phyloP scores from a whole-genome alignment of 352 stramenopile species.

The Globisporangium iwayamae region DNA sequence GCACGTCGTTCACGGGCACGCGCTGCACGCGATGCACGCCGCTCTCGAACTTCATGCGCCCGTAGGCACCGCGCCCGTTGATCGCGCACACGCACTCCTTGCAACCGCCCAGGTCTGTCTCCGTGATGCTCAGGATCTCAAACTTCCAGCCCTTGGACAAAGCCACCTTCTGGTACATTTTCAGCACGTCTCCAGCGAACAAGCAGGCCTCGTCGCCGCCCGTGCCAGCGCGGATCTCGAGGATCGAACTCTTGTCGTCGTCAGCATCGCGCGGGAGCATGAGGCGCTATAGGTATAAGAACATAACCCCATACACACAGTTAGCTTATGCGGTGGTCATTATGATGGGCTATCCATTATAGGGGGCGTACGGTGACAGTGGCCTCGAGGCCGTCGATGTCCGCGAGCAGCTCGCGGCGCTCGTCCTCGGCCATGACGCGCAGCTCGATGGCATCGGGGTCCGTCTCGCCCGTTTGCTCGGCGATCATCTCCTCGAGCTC shows the following conservation, averaged over 20 bases:
- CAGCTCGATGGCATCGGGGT: constrained; percentile 57
- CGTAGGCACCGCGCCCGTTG: constrained; percentile 86
- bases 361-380: constrained; percentile 45
- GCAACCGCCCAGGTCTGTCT: constrained; percentile 82
- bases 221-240: constrained; percentile 96
- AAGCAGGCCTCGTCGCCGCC: constrained; percentile 96
- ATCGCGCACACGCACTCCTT: constrained; percentile 81
- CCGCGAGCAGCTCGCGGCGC: constrained; percentile 50
- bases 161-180: constrained; percentile 92
- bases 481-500: constrained; percentile 87
- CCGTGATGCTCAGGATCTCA: constrained; percentile 85
- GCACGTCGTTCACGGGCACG: constrained; percentile 95
- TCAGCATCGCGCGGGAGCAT: constrained; percentile 82
- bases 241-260: constrained; percentile 96
- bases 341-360: not conserved
- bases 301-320: not conserved
- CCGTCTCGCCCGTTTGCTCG: constrained; percentile 43
- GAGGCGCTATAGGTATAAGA: constrained; percentile 29
- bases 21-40: constrained; percentile 97
- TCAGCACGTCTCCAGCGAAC: constrained; percentile 92
- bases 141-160: constrained; percentile 87
- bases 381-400: constrained; percentile 52
- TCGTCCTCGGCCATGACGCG: constrained; percentile 75
- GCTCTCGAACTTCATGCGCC: constrained; percentile 98
- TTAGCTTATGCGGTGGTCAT: not conserved